These are phyloP conservation scores for Pachyrhizus erosus DNA, from an alignment of 306 rosid species.

Conservation along the genomic window DNA sequence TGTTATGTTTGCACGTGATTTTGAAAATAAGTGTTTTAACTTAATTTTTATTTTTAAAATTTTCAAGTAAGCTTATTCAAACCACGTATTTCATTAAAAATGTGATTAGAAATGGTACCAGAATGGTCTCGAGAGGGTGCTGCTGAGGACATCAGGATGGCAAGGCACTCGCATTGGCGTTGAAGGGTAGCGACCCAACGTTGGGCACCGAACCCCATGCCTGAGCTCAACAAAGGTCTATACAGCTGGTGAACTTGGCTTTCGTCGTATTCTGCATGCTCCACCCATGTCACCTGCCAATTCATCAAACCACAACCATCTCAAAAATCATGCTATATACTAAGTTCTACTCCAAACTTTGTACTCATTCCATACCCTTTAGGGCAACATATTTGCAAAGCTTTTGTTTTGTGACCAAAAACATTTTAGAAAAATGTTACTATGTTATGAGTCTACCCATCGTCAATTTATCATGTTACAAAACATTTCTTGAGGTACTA, in stretches of 20 bases:
- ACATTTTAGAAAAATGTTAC: too few relatives aligned
- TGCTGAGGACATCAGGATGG: constrained; percentile 82
- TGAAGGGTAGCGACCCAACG: constrained; percentile 94
- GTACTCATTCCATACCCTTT: too few relatives aligned
- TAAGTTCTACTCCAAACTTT: not conserved
- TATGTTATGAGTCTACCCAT: not conserved
- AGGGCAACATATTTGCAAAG: not conserved
- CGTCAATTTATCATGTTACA: not conserved
- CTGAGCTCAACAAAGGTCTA: constrained; percentile 76
- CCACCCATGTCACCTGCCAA: constrained; percentile 94
- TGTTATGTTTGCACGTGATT: not conserved
- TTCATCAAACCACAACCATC: not conserved
- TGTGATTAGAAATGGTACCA: constrained; percentile 32
- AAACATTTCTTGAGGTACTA: not conserved
- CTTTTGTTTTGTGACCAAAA: too few relatives aligned
- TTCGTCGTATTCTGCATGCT: constrained; percentile 91
- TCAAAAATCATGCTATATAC: not conserved
- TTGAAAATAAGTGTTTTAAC: not conserved
- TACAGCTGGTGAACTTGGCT: constrained; percentile 84
- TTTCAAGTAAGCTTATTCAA: not conserved
- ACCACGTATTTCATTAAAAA: not conserved
- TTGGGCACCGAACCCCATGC: constrained; percentile 89
- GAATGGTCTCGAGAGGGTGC: constrained; percentile 73
- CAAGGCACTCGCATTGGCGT: constrained; percentile 93
- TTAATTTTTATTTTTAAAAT: not conserved